phyloP scores from a whole-genome alignment of 192 early-diverging fungal species.

The Coemansia sp. region DNA sequence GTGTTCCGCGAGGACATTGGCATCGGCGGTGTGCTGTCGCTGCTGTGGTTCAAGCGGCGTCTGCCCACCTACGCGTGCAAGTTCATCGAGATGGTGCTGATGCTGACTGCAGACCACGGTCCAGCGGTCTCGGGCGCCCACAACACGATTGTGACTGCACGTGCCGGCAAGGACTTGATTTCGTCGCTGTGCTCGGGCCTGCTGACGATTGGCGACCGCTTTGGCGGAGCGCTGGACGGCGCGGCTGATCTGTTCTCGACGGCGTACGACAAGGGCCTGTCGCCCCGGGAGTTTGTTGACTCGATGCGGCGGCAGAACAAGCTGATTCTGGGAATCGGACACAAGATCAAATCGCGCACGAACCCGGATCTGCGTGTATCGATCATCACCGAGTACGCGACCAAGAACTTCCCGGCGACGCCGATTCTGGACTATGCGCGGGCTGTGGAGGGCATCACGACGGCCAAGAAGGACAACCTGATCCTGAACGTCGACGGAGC shows the following conservation, averaged over 20 bases:
- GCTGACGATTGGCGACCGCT: conserved; percentile 96
- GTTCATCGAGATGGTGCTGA: conserved; percentile 99
- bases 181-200: conserved; percentile 93
- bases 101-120: conserved; percentile 99
- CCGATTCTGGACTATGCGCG: conserved; percentile 93
- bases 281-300: conserved; percentile 92
- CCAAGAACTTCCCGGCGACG: conserved; percentile 79
- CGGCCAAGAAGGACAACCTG: conserved; percentile 97
- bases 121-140: conserved; percentile 94
- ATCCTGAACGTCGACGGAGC: conserved; percentile 95
- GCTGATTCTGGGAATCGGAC: conserved; percentile 97
- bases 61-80: conserved; percentile 91
- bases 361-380: conserved; percentile 97
- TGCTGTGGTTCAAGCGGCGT: conserved; percentile 98
- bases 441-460: conserved; percentile 93
- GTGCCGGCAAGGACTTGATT: conserved; percentile 97
- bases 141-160: conserved; percentile 88
- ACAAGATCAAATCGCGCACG: conserved; percentile 99
- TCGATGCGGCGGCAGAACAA: conserved; percentile 95
- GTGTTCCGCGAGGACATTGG: conserved; percentile 99
- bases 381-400: conserved; percentile 92
- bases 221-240: conserved; percentile 96
- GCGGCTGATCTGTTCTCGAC: conserved; percentile 88
- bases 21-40: conserved; percentile 93
- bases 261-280: conserved; percentile 91